phyloP scores from a whole-genome alignment of 352 stramenopile genomes.

The Elongisporangium senticosum region DNA sequence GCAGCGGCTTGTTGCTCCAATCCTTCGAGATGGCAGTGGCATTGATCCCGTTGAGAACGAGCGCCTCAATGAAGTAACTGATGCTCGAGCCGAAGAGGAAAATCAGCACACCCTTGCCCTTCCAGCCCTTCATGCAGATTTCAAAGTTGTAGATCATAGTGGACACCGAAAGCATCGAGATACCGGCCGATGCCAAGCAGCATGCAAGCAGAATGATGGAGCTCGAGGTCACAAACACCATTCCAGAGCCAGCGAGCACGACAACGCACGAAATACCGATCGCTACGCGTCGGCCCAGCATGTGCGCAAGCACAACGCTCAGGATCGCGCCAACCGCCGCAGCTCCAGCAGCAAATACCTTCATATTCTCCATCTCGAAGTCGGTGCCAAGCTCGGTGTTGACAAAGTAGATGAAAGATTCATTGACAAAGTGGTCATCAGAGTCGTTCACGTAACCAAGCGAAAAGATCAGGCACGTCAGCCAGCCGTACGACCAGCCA shows the following conservation, averaged over 20 bases:
- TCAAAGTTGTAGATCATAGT: conserved; percentile 86
- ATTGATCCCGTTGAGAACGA: conserved; percentile 72
- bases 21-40: conserved; percentile 48
- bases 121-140: conserved; percentile 83
- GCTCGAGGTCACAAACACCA: conserved; percentile 67
- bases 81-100: conserved; percentile 69
- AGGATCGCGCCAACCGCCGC: conserved; percentile 45
- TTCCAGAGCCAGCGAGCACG: conserved; percentile 49
- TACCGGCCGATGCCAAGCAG: conserved; percentile 55
- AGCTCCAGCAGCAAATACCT: conserved; percentile 58
- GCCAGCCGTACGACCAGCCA: conserved; percentile 75
- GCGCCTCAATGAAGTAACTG: conserved; percentile 72
- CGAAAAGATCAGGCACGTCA: conserved; percentile 77
- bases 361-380: conserved; percentile 63
- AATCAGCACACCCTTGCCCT: conserved; percentile 82
- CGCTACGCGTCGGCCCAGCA: conserved; percentile 57
- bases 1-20: conserved; percentile 62
- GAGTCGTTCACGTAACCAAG: conserved; percentile 75
- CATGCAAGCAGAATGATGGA: conserved; percentile 65
- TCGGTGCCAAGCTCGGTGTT: conserved; percentile 34
- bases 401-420: conserved; percentile 83
- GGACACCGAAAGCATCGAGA: conserved; percentile 73
- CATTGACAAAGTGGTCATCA: conserved; percentile 74
- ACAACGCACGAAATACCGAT: conserved; percentile 55
- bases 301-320: conserved; percentile 43